Base-by-base conservation (phyloP, 257 asterid genomes). In the Capsicum pubescens region DNA sequence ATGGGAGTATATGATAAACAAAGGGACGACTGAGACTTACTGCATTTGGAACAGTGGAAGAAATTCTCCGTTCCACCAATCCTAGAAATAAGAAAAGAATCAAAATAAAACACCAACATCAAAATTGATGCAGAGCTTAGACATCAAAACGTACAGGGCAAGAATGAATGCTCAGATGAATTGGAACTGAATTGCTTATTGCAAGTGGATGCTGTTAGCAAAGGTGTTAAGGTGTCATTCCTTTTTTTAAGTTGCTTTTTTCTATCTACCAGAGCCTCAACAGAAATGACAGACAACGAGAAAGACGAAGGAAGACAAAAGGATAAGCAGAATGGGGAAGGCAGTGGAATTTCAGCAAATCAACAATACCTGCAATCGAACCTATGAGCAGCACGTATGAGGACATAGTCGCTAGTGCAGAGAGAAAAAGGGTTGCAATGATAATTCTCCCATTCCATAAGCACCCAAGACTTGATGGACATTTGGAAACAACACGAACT, bases 41-140 rank as follows among this genome's bases (percentile, higher is more conserved):
- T 86, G 81, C 97, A 92, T 90, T 87, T 91, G 67, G 88, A 66
- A 67, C 98, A 94, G 79, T 94, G 97, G 64, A 94, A 92, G 85
- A 91, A 94, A 68, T 94, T 94, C 56, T 91, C 90, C 59, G 83
- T 87, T 56, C 98, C 97, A 36, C 97, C 98, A 84, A 89, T 90
- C 88, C 95, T 94, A 91, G 86, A 90, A 86, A 15, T 48, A 85
- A 12, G 19, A 60, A 26, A 17, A 81, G 8, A 77, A 52, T 26
- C 5, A 4, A 48, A 52, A 76, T 21, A 21, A 16, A 76, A 77
- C 32, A 54, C 12, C 64, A 54, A 3, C 82, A 13, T 32, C 64
- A 77, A 16, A 13, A 52, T 54, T 6, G 7, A 78, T 11, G 14
- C 46, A 76, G 12, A 85, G 4, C 44, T 76, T 50, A 14, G 11